Percentiles rank a stretch among this genome's conserved stretches.
Conservation (phyloP, 495 filamentous ascomycete genomes). For the Aspergillus cavernicola region DNA sequence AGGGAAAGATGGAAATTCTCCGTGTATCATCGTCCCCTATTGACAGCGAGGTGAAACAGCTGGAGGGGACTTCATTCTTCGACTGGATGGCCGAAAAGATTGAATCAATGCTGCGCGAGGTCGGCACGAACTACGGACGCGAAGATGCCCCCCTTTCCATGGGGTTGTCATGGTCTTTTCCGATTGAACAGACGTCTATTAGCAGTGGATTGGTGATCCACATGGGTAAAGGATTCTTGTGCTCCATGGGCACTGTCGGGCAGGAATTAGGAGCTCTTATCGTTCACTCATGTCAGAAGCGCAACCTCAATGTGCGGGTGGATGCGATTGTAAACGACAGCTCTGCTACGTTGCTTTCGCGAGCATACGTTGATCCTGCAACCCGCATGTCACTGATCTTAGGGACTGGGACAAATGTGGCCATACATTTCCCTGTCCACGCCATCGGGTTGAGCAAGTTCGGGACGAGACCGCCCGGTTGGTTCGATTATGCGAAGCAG, state of each 20-base stretch:
- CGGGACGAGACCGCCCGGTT: constrained; percentile 33
- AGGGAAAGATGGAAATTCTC: constrained; percentile 49
- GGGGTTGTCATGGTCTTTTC: constrained; percentile 68
- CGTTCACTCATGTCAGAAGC: constrained; percentile 51
- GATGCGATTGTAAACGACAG: constrained; percentile 83
- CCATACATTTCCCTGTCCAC: constrained; percentile 62
- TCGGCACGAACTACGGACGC: constrained; percentile 36
- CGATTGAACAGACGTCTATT: constrained; percentile 60
- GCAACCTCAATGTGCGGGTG: constrained; percentile 48
- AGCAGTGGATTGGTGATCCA: constrained; percentile 53
- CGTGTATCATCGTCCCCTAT: constrained; percentile 49
- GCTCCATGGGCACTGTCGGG: constrained; percentile 53
- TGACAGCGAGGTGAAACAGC: constrained; percentile 47
- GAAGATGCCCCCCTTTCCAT: constrained; percentile 45
- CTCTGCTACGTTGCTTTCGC: constrained; percentile 74
- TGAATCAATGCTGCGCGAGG: constrained; percentile 47
- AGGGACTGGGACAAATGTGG: constrained; percentile 84
- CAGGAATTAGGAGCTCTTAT: constrained; percentile 58
- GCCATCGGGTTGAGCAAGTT: constrained; percentile 64
- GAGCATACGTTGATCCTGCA: constrained; percentile 63
- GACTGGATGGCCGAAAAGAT: constrained; percentile 66
- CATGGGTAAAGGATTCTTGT: constrained; percentile 68
- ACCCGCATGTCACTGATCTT: constrained; percentile 75
- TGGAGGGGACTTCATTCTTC: constrained; percentile 57
- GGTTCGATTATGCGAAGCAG: constrained; percentile 49